Percentiles rank a stretch among this genome's conserved stretches.
Conservation (phyloP, 148 eudicot genomes). For the Rhododendron henanense region DNA sequence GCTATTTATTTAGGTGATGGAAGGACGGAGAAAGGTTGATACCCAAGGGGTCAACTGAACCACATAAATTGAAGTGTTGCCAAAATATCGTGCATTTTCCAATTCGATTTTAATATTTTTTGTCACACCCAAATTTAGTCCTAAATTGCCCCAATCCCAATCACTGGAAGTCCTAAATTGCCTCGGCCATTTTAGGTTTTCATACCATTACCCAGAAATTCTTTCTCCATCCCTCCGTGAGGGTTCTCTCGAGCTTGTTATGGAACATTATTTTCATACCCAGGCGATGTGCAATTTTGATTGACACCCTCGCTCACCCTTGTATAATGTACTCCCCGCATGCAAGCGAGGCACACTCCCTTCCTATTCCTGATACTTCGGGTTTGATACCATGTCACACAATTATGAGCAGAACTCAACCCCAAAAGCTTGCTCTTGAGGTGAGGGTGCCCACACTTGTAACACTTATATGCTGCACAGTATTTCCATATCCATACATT, state of each 20-base stretch:
- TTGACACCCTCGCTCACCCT: background rate
- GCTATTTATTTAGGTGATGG: background rate
- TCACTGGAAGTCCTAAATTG: background rate
- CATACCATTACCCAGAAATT: background rate
- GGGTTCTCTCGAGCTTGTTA: background rate
- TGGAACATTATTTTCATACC: background rate
- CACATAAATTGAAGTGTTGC: background rate
- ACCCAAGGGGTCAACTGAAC: background rate
- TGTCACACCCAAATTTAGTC: background rate
- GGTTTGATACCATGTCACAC: too few species aligned
- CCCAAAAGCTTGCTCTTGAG: slow-evolving; percentile 2
- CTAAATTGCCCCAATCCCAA: background rate
- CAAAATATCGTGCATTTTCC: background rate
- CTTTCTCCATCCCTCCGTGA: background rate
- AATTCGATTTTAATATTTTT: background rate
- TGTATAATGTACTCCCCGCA: background rate
- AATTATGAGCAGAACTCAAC: too few species aligned
- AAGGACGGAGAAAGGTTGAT: background rate
- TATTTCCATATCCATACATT: background rate
- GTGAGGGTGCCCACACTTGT: background rate
- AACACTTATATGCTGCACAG: background rate
- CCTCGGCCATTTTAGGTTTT: background rate
- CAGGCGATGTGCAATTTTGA: background rate
- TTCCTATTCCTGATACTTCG: background rate
- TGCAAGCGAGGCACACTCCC: background rate